A percentile compares a stretch with the other conserved stretches of the same genome.
Evolutionary conservation across 2,329 filamentous ascomycete species (phyloP).

Genomic region (Dothistroma septosporum): DNA sequence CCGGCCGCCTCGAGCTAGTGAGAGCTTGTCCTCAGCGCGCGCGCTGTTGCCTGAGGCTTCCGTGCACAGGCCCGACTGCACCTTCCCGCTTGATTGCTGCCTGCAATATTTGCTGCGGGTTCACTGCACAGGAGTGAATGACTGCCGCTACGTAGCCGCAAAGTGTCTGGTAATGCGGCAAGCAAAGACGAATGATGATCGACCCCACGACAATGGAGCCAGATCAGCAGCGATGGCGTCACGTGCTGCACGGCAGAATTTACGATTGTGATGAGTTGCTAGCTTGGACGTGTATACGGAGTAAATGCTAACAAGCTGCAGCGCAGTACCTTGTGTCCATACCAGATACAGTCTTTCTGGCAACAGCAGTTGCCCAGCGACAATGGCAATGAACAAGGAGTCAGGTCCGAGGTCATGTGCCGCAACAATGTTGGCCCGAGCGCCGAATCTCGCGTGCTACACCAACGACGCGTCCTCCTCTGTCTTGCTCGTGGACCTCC

Average conservation of each 20-base stretch:
- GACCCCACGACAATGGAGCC: neutral
- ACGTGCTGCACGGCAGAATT: neutral
- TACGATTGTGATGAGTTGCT: neutral
- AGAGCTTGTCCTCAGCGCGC: too few relatives aligned
- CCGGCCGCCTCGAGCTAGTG: neutral
- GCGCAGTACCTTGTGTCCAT: neutral
- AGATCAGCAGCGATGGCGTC: neutral
- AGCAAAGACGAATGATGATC: neutral
- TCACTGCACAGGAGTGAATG: neutral
- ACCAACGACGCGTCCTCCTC: neutral
- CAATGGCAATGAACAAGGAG: neutral
- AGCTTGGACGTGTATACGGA: neutral
- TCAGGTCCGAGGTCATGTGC: neutral
- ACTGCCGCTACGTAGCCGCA: neutral
- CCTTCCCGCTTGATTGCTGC: neutral
- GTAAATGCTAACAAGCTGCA: neutral
- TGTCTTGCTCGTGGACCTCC: conserved; percentile 1
- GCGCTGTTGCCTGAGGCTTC: too few relatives aligned
- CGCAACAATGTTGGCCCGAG: neutral
- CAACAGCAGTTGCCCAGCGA: neutral
- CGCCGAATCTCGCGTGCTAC: neutral
- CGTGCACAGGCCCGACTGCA: too few relatives aligned
- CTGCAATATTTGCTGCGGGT: neutral
- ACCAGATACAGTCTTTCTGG: neutral
- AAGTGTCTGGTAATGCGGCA: neutral